phyloP scores from a whole-genome alignment of 495 filamentous ascomycete species.

The Daldinia caldariorum region DNA sequence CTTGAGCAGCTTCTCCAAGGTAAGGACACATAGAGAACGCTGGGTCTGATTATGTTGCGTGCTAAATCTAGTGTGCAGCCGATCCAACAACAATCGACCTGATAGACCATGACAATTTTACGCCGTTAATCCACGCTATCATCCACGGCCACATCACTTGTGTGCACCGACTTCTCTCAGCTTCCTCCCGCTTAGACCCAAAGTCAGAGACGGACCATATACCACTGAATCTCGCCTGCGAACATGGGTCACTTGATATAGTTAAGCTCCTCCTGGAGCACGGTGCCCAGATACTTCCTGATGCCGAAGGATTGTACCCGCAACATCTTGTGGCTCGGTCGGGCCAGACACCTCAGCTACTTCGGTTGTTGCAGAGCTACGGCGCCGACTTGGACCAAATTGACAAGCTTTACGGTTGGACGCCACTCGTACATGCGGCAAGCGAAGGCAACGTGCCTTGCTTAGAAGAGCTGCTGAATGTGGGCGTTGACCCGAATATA shows the following conservation, averaged over 20 bases:
- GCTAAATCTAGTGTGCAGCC: slow-evolving; percentile 47
- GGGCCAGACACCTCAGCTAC: slow-evolving; percentile 77
- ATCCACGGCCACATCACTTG: slow-evolving; percentile 82
- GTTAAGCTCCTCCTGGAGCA: slow-evolving; percentile 84
- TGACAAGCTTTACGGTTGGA: slow-evolving; percentile 97
- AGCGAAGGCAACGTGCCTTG: slow-evolving; percentile 95
- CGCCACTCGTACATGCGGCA: slow-evolving; percentile 92
- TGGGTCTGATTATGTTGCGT: neutral
- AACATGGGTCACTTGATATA: slow-evolving; percentile 84
- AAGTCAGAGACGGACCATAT: slow-evolving; percentile 88
- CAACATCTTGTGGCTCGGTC: slow-evolving; percentile 96
- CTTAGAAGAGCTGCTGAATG: slow-evolving; percentile 77
- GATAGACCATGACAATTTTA: slow-evolving; percentile 97
- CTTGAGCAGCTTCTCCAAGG: slow-evolving; percentile 74
- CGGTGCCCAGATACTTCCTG: slow-evolving; percentile 79
- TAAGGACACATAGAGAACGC: slow-evolving; percentile 40
- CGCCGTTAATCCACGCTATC: slow-evolving; percentile 92
- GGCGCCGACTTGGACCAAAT: slow-evolving; percentile 92
- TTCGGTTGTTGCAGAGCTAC: slow-evolving; percentile 82
- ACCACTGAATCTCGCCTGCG: slow-evolving; percentile 92
- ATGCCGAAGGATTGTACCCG: slow-evolving; percentile 96
- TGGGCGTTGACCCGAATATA: slow-evolving; percentile 76
- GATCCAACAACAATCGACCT: slow-evolving; percentile 74
- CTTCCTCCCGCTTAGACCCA: slow-evolving; percentile 81
- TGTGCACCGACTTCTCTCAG: slow-evolving; percentile 76